phyloP scores from a whole-genome alignment of 352 stramenopile genomes.

The Pythium rishiriense region DNA sequence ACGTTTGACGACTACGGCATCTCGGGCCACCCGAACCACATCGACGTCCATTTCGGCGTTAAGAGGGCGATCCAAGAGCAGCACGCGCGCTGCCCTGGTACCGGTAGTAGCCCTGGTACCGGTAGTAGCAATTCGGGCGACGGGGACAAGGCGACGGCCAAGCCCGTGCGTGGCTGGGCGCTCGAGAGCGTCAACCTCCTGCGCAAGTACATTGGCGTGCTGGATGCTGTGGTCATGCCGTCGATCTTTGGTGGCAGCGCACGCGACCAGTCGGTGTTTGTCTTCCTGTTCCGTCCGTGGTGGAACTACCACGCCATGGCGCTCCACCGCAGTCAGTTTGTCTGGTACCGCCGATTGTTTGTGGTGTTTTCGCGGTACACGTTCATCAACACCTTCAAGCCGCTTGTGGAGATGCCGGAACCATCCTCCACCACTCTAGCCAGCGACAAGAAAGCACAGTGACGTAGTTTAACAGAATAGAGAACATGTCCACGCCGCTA shows the following conservation, averaged over 20 bases:
- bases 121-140: neutral
- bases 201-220: slow-evolving; percentile 88
- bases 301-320: slow-evolving; percentile 92
- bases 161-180: slow-evolving; percentile 49
- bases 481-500: slow-evolving; percentile 7
- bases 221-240: slow-evolving; percentile 66
- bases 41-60: slow-evolving; percentile 68
- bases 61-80: slow-evolving; percentile 44
- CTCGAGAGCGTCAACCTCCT: slow-evolving; percentile 75
- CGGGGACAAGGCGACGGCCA: neutral
- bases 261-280: slow-evolving; percentile 38
- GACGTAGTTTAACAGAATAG: neutral
- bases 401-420: slow-evolving; percentile 26
- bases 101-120: no score
- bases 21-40: slow-evolving; percentile 94
- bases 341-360: slow-evolving; percentile 96
- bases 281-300: slow-evolving; percentile 56
- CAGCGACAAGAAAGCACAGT: slow-evolving; percentile 29
- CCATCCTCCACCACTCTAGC: no score
- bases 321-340: slow-evolving; percentile 93
- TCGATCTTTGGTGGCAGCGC: slow-evolving; percentile 26
- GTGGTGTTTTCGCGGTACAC: slow-evolving; percentile 96
- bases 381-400: slow-evolving; percentile 90
- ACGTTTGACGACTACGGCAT: slow-evolving; percentile 95
- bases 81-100: slow-evolving; percentile 35